Evolutionary conservation across 441 rosid genomes (phyloP), one percentile per base, ranked within the genome.

Genomic region (Pelargonium cotyledonis): DNA sequence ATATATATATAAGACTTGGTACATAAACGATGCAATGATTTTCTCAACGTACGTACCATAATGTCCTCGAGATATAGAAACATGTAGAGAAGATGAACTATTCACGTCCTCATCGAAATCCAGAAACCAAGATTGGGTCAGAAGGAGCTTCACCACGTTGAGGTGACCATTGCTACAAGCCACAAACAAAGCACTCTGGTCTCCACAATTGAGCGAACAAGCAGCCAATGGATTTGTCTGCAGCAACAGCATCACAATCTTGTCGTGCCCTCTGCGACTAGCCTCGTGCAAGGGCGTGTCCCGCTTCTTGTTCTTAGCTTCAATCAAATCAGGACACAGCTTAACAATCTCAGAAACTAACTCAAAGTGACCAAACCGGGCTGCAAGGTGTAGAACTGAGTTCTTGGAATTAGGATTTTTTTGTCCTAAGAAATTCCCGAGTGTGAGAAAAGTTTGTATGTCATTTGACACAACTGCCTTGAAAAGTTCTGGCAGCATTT

Each of bases 271-370:
- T 19, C 19, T 16, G 53, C 76, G 71, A 68, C 80, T 76, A 51
- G 78, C 85, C 55, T 73, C 80, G 3, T 80, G 83, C 29, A 77
- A 31, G 0, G 83, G 77, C 57, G 74, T 78, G 65, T 78, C 80
- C 43, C 60, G n/a, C 10, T 21, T 55, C 62, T 53, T 53, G 38
- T 79, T 80, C 80, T 53, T 72, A 0, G 68, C 60, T 6, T 61
- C 47, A 23, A 38, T 72, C 73, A 77, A 15, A 29, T 72, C 46
- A 0, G 80, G 80, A 0, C 65, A 12, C 29, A 76, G 5, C 72
- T 58, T 63, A 3, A 82, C 6, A 1, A 82, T 70, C 65, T 67
- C 77, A 29, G 2, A 58, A 53, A 68, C 79, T 65, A 80, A 14
- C 4, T 72, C 73, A 15, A 15, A 11, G 23, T 38, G 19, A 1